phyloP scores from a whole-genome alignment of 106 monocot genomes.

The Platanthera guangdongensis region DNA sequence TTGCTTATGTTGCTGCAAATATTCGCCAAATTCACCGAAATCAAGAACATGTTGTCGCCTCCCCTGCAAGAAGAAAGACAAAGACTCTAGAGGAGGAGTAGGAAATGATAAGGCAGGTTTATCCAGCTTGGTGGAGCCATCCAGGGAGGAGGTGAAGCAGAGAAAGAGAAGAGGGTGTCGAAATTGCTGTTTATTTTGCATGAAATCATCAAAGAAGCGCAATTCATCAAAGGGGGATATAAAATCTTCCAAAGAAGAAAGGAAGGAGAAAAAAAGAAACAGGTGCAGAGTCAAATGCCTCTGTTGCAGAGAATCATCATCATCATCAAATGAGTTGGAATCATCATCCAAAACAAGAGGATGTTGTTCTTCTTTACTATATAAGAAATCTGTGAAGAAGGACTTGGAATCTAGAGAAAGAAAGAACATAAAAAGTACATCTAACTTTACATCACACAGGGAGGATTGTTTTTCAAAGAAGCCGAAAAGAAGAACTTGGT shows the following conservation, averaged over 20 bases:
- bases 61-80: background rate
- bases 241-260: background rate
- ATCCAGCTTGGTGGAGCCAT: background rate
- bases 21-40: background rate
- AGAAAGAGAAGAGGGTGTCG: background rate
- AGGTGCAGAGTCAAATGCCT: background rate
- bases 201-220: background rate
- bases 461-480: background rate
- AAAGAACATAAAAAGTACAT: background rate
- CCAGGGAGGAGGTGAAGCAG: background rate
- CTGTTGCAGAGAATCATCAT: background rate
- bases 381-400: background rate
- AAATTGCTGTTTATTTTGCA: background rate
- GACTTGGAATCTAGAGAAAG: background rate
- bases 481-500: background rate
- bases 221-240: background rate
- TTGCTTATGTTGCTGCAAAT: background rate
- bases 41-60: background rate
- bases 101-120: background rate
- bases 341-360: background rate
- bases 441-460: conserved; percentile 5
- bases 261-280: background rate
- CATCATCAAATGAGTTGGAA: background rate
- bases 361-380: conserved; percentile 1
- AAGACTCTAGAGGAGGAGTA: background rate